Percentiles rank a stretch among this genome's conserved stretches.
Conservation (phyloP, 768 basidiomycete species). For the Suillus paluster region DNA sequence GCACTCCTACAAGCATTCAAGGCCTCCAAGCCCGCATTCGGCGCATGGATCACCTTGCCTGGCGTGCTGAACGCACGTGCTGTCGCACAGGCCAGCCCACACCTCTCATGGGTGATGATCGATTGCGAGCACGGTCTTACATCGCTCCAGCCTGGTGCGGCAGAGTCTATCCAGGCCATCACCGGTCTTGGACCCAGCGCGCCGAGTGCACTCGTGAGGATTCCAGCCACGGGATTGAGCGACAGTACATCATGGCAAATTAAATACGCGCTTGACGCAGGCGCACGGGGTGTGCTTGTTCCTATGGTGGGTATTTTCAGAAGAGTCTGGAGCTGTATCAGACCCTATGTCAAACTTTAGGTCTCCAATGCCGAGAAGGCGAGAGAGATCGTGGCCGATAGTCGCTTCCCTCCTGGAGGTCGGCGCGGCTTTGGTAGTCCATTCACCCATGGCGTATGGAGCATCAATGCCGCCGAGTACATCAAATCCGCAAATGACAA, state of each 20-base stretch:
- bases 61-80: constrained; percentile 62
- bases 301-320: constrained; percentile 56
- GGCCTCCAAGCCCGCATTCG: constrained; percentile 63
- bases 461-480: constrained; percentile 54
- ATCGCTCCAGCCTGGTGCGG: constrained; percentile 56
- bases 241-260: constrained; percentile 69
- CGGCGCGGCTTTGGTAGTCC: constrained; percentile 69
- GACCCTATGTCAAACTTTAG: constrained; percentile 30
- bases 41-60: constrained; percentile 67
- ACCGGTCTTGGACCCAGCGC: constrained; percentile 46
- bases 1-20: constrained; percentile 57
- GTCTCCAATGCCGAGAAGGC: constrained; percentile 64
- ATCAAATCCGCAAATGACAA: constrained; percentile 57
- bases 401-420: constrained; percentile 65
- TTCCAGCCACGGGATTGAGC: constrained; percentile 65
- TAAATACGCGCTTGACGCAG: constrained; percentile 71
- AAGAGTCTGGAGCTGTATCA: not conserved
- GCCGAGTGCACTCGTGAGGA: constrained; percentile 61
- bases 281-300: constrained; percentile 65
- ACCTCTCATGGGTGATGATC: constrained; percentile 66
- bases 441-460: constrained; percentile 64
- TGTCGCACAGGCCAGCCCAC: constrained; percentile 56
- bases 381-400: constrained; percentile 55
- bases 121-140: constrained; percentile 74
- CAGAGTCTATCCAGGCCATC: constrained; percentile 60